Percentiles rank a stretch among this genome's conserved stretches.
Evolutionary conservation across 495 filamentous ascomycete species (phyloP).

Genomic region (Xylaria scruposa): DNA sequence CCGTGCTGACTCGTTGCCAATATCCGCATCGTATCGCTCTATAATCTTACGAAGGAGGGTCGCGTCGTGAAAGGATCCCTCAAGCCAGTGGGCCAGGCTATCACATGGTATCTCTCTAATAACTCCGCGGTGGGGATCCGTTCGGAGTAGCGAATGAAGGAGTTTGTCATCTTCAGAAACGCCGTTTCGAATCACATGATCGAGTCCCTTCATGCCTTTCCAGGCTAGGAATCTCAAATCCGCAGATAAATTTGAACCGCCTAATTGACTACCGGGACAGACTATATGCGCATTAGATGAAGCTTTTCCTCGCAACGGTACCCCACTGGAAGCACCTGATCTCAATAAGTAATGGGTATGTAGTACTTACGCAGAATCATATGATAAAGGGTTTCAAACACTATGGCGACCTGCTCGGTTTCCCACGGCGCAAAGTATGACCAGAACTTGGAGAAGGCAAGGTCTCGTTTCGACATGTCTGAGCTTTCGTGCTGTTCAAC

Average conservation of each 20-base stretch:
- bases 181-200: background rate
- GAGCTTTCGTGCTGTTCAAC: background rate
- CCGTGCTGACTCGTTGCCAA: background rate
- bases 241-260: too few species aligned
- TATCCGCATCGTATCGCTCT: background rate
- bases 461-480: background rate
- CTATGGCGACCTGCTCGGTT: background rate
- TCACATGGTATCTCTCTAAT: background rate
- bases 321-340: background rate
- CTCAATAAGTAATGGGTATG: background rate
- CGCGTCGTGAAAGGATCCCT: background rate
- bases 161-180: background rate
- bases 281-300: too few species aligned
- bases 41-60: background rate
- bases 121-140: too few species aligned
- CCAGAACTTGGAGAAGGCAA: background rate
- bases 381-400: background rate
- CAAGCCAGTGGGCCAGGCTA: background rate
- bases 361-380: background rate
- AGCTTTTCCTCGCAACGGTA: too few species aligned
- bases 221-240: background rate
- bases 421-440: background rate
- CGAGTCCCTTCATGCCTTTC: background rate
- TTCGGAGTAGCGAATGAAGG: background rate
- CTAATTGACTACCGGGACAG: accelerated